Evolutionary conservation across 306 rosid genomes (phyloP).

Genomic region (Vigna trinervia): DNA sequence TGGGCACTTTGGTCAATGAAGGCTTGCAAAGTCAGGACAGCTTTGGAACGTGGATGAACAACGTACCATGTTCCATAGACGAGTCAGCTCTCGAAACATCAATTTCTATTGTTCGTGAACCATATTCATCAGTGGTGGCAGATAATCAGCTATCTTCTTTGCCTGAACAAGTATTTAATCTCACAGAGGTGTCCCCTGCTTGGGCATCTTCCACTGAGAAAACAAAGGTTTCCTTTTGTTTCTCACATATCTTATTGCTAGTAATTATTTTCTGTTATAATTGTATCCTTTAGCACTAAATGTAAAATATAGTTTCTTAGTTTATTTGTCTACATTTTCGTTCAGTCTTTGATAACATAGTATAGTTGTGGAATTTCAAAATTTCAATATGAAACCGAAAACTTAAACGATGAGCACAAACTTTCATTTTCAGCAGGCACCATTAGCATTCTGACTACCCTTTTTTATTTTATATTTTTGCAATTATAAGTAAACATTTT

Average conservation of each 20-base stretch:
- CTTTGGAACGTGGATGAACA: slow-evolving; percentile 82
- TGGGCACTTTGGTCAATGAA: slow-evolving; percentile 53
- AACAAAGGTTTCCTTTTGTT: slow-evolving; percentile 77
- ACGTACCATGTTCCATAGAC: slow-evolving; percentile 52
- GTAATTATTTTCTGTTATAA: slow-evolving; percentile 32
- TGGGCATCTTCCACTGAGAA: slow-evolving; percentile 91
- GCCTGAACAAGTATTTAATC: slow-evolving; percentile 71
- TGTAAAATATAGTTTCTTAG: no score
- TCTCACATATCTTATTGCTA: slow-evolving; percentile 26
- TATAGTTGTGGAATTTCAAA: slow-evolving; percentile 13
- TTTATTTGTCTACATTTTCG: not conserved
- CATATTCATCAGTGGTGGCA: slow-evolving; percentile 50
- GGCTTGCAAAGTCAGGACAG: slow-evolving; percentile 84
- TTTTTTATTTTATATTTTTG: slow-evolving; percentile 5
- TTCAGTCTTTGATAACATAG: slow-evolving; percentile 25
- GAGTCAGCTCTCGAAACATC: slow-evolving; percentile 58
- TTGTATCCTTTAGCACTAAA: not conserved
- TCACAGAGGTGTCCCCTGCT: slow-evolving; percentile 79
- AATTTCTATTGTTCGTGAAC: slow-evolving; percentile 54
- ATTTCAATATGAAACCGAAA: slow-evolving; percentile 18
- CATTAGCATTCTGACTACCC: slow-evolving; percentile 25
- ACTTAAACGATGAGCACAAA: not conserved
- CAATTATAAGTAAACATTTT: slow-evolving; percentile 27
- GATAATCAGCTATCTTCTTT: slow-evolving; percentile 60
- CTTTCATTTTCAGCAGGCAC: slow-evolving; percentile 23